Base-by-base conservation (phyloP, 2,329 filamentous ascomycete genomes). In the Fusarium nurragi region DNA sequence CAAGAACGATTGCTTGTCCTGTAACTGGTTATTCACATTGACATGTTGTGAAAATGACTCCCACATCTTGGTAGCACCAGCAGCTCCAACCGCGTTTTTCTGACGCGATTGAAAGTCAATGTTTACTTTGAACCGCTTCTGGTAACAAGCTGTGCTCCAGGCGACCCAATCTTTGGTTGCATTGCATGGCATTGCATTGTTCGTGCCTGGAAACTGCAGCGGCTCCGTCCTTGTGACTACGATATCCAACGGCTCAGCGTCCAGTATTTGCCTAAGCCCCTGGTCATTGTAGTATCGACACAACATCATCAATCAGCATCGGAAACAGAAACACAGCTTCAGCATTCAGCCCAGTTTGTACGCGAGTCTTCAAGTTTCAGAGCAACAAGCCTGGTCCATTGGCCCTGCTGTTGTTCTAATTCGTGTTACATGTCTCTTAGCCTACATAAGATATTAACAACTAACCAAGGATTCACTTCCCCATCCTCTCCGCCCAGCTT, bases 111-210 rank as follows among this genome's bases (percentile, higher is more conserved):
- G 19, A 30, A 37, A 28, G 21, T 18, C 22, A 44, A 26, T 65
- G 63, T 65, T 65, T 65, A 65, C 63, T 65, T 65, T 57, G 47
- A 64, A 38, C 63, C 63, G 32, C 37, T 65, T 65, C 59, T 41
- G 62, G 62, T 40, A 63, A 46, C 44, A 44, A 67, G 64, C 63
- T 58, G 34, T 47, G 28, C 37, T 47, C 34, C 57, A 48, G 40
- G 54, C 47, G 25, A 30, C 21, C 47, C 19, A 36, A 28, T 53
- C 38, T 48, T 64, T 38, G 63, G 55, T 59, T 59, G 39, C 55
- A 59, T 59, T 30, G 54, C 54, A 51, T 41, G 47, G 43, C 58
- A 59, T 53, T 50, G 56, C 58, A 67, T 66, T 63, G 45, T 45
- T 67, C 36, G 63, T 64, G 32, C 63, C 63, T 67, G 58, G 57